Evolutionary conservation across 441 rosid genomes (phyloP), one percentile per base, ranked within the genome.

Genomic region (Cnidoscolus chayamansa): DNA sequence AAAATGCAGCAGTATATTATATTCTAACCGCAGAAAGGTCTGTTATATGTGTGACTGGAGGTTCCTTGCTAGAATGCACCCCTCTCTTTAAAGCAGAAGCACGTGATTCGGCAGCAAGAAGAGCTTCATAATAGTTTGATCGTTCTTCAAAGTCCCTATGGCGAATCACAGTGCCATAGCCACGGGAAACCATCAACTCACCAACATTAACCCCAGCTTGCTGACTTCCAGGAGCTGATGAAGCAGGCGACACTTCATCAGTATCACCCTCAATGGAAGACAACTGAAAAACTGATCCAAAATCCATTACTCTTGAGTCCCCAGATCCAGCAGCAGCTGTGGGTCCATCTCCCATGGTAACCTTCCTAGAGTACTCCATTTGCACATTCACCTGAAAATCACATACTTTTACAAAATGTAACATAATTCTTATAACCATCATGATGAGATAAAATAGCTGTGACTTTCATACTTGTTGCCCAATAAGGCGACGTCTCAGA

Each of bases 141-240:
- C 99, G 84, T 80, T 95, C 98, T 81, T 95, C 99, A 80, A 90
- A 93, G 74, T 95, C 99, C 7, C 95, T 88, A 78, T 95, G 99
- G 67, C 88, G 81, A 70, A 90, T 86, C 74, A 91, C 95, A 68
- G 83, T 83, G 72, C 87, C 99, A 64, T 84, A 84, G 59, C 99
- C 98, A 72, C 95, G 93, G 48, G 87, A 78, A 68, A 93, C 72
- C 72, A 95, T 75, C 79, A 95, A 82, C 86, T 93, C 99, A 16
- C 87, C 98, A 65, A 95, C 77, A 83, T 95, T 95, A 57, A 72
- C 65, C 79, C 99, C 94, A 72, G 82, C 79, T n/a, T 81, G 92
- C 73, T 87, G 91, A 51, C 76, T 73, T 31, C 80, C 81, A 40
- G 81, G 67, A 63, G 73, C 74, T 20, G 91, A 65, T 71, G 89